Conservation (phyloP, 1,139 yeast genomes). For the Suhomyces guaymorum region DNA sequence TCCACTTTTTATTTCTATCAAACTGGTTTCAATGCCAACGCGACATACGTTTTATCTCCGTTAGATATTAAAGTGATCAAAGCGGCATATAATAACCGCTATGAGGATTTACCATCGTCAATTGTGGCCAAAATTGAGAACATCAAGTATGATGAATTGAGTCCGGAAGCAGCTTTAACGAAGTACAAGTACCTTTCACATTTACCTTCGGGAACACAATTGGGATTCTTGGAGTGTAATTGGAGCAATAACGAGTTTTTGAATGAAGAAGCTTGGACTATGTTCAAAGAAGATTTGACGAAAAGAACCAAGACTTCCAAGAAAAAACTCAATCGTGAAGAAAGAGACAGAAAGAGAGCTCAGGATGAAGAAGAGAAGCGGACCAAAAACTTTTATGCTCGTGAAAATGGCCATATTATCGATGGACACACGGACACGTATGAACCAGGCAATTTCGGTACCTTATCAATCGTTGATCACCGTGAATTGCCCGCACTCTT, state of each 20-base stretch:
- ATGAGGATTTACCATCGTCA: conserved; percentile 65
- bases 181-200: conserved; percentile 77
- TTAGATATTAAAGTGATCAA: conserved; percentile 76
- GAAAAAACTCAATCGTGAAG: conserved; percentile 63
- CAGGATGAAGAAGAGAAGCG: conserved; percentile 61
- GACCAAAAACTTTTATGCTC: conserved; percentile 55
- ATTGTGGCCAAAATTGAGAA: conserved; percentile 67
- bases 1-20: conserved; percentile 56
- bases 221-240: conserved; percentile 83
- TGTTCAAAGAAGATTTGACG: conserved; percentile 59
- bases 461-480: conserved; percentile 34
- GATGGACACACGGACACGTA: conserved; percentile 14
- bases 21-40: conserved; percentile 67
- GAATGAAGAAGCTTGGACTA: conserved; percentile 52
- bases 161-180: conserved; percentile 53
- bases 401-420: conserved; percentile 46
- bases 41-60: conserved; percentile 70
- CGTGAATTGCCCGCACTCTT: conserved; percentile 28
- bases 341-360: conserved; percentile 60
- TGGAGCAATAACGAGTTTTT: conserved; percentile 58
- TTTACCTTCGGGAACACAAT: conserved; percentile 79
- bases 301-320: conserved; percentile 58
- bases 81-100: conserved; percentile 57
- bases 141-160: conserved; percentile 61
- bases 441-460: conserved; percentile 27